Conservation (phyloP, 768 basidiomycete genomes). For the Leccinum uliginosum region DNA sequence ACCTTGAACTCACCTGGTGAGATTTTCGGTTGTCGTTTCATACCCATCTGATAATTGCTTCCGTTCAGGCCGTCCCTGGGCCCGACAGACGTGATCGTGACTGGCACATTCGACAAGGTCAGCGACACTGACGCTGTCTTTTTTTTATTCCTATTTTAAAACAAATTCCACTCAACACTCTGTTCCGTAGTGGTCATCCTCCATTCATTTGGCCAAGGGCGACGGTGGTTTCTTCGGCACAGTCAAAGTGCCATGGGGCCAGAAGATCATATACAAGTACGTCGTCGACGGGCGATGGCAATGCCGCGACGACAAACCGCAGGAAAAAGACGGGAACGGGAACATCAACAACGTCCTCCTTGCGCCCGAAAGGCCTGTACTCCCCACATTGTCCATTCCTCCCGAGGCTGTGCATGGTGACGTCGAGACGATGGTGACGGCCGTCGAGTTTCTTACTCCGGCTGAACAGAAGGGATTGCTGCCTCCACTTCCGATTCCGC, state of each 20-base stretch:
- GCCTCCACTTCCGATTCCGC: slow-evolving; percentile 16
- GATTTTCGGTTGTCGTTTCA: slow-evolving; percentile 11
- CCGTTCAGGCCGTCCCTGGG: slow-evolving; percentile 52
- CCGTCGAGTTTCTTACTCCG: slow-evolving; percentile 18
- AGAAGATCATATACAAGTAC: slow-evolving; percentile 71
- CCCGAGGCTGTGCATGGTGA: slow-evolving; percentile 6
- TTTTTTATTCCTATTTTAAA: background rate
- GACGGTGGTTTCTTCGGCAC: slow-evolving; percentile 52
- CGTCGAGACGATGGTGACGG: slow-evolving; percentile 23
- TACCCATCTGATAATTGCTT: slow-evolving; percentile 5
- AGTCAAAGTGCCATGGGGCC: slow-evolving; percentile 54
- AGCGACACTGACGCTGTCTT: slow-evolving; percentile 18
- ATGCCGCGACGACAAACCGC: slow-evolving; percentile 48
- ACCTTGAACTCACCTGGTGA: slow-evolving; percentile 53
- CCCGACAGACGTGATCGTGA: slow-evolving; percentile 59
- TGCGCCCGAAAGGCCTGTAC: slow-evolving; percentile 44
- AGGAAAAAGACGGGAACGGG: slow-evolving; percentile 57
- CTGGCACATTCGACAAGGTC: slow-evolving; percentile 78
- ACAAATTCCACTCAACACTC: slow-evolving; percentile 2
- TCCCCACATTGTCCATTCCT: slow-evolving; percentile 3
- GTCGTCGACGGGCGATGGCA: slow-evolving; percentile 73
- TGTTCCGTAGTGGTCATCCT: slow-evolving; percentile 52
- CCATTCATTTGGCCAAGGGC: slow-evolving; percentile 50
- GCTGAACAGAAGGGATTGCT: slow-evolving; percentile 10
- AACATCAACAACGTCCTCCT: slow-evolving; percentile 68